A percentile compares a stretch with the other conserved stretches of the same genome.
phyloP scores from a whole-genome alignment of 345 rosid species.

The Toxicodendron radicans region DNA sequence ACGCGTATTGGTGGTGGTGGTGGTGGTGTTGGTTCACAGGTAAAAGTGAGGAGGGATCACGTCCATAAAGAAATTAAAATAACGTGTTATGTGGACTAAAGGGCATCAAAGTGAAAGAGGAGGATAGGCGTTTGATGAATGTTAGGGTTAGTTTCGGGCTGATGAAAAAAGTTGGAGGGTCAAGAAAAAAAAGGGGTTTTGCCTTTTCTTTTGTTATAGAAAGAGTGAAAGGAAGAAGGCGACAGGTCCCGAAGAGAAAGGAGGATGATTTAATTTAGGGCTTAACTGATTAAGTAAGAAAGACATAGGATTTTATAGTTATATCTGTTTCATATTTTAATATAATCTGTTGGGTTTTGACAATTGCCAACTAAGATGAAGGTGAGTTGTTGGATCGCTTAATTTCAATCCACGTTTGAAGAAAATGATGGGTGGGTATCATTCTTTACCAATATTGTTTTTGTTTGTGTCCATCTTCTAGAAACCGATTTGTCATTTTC shows the following conservation, averaged over 20 bases:
- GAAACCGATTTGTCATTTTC: no score
- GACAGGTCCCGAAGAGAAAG: background rate
- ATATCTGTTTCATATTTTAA: no score
- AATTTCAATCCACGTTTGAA: background rate
- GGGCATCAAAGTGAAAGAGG: constrained; percentile 16
- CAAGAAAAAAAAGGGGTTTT: background rate
- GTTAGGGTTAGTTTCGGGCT: background rate
- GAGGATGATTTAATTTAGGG: background rate
- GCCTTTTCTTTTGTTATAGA: background rate
- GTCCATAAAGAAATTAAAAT: constrained; percentile 29
- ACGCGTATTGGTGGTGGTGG: constrained; percentile 11
- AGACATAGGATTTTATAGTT: no score
- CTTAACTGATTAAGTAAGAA: no score
- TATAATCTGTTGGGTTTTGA: background rate
- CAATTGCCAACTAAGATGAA: background rate
- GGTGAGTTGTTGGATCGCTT: background rate
- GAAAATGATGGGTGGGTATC: background rate
- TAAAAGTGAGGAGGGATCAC: constrained; percentile 28
- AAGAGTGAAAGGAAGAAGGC: background rate
- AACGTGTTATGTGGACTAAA: constrained; percentile 3
- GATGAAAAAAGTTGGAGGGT: background rate
- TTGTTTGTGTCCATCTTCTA: no score
- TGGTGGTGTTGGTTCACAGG: constrained; percentile 18
- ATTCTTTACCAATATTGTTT: no score
- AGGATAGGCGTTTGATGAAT: background rate